These are phyloP conservation scores for Colletotrichum echinochloae DNA, from an alignment of 2,329 filamentous ascomycete genomes.

Conservation along the genomic window DNA sequence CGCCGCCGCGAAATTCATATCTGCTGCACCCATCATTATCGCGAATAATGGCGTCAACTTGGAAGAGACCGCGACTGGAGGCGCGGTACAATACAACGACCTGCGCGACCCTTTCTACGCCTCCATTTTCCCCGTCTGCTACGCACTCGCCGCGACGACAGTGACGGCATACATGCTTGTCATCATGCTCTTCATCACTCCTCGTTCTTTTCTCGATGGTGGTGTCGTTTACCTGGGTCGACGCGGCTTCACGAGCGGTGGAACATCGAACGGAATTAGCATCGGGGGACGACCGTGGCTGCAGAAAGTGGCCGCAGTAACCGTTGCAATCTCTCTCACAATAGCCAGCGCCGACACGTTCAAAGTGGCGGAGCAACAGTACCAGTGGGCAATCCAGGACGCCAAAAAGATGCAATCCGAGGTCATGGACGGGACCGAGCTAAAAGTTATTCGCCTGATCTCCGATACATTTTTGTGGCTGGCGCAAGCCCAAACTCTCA, in stretches of 20 bases:
- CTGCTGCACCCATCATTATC: conserved; percentile 55
- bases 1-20: conserved; percentile 48
- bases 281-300: conserved; percentile 95
- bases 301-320: conserved; percentile 83
- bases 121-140: conserved; percentile 91
- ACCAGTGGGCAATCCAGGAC: conserved; percentile 82
- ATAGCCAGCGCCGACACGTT: conserved; percentile 96
- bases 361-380: conserved; percentile 84
- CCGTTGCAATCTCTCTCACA: conserved; percentile 85
- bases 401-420: conserved; percentile 79
- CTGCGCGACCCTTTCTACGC: conserved; percentile 91
- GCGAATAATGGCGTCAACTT: conserved; percentile 55
- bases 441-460: conserved; percentile 91
- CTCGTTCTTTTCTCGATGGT: conserved; percentile 91
- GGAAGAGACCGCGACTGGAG: conserved; percentile 51
- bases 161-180: conserved; percentile 92
- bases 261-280: conserved; percentile 81
- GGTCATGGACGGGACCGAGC: conserved; percentile 86
- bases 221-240: conserved; percentile 84
- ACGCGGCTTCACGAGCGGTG: conserved; percentile 87
- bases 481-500: conserved; percentile 95
- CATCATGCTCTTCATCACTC: conserved; percentile 93
- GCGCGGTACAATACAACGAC: conserved; percentile 64
- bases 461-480: conserved; percentile 98
- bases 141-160: conserved; percentile 91